Percentiles rank a stretch among this genome's conserved stretches.
Evolutionary conservation across 2,329 filamentous ascomycete genomes (phyloP).

Genomic region (Fusarium decemcellulare): DNA sequence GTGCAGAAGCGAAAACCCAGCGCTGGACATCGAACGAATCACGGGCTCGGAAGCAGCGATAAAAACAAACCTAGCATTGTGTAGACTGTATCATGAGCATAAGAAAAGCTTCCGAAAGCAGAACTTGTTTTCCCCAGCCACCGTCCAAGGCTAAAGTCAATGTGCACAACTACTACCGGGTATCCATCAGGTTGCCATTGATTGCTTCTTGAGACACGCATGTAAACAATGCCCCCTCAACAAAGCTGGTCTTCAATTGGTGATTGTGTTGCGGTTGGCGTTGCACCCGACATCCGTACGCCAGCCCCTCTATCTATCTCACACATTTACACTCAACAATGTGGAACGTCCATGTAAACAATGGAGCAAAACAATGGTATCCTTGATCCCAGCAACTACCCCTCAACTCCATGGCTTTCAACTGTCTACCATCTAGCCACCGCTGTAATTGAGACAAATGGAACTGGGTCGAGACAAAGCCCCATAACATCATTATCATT

Average conservation of each 20-base stretch:
- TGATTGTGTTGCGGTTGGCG: constrained; percentile 14
- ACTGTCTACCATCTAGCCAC: neutral
- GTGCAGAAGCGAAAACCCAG: constrained; percentile 34
- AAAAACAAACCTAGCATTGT: constrained; percentile 25
- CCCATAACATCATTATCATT: constrained; percentile 23
- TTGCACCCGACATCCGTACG: constrained; percentile 15
- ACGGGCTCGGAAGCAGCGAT: constrained; percentile 19
- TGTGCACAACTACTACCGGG: constrained; percentile 30
- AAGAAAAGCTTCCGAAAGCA: constrained; percentile 30
- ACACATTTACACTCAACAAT: constrained; percentile 5
- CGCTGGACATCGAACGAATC: constrained; percentile 36
- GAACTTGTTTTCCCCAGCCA: constrained; percentile 26
- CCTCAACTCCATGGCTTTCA: constrained; percentile 19
- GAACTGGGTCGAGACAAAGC: constrained; percentile 12
- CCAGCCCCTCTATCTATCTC: constrained; percentile 17
- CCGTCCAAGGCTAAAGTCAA: constrained; percentile 8
- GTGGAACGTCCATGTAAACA: constrained; percentile 33
- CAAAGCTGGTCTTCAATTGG: constrained; percentile 20
- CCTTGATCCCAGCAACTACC: constrained; percentile 30
- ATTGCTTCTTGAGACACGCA: constrained; percentile 11
- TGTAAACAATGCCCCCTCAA: constrained; percentile 36
- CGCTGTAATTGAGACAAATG: constrained; percentile 15
- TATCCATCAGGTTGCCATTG: constrained; percentile 22
- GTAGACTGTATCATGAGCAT: constrained; percentile 20
- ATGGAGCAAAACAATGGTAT: constrained; percentile 32